Evolutionary conservation across 495 filamentous ascomycete species (phyloP).

Genomic region (Xylaria telfairii): DNA sequence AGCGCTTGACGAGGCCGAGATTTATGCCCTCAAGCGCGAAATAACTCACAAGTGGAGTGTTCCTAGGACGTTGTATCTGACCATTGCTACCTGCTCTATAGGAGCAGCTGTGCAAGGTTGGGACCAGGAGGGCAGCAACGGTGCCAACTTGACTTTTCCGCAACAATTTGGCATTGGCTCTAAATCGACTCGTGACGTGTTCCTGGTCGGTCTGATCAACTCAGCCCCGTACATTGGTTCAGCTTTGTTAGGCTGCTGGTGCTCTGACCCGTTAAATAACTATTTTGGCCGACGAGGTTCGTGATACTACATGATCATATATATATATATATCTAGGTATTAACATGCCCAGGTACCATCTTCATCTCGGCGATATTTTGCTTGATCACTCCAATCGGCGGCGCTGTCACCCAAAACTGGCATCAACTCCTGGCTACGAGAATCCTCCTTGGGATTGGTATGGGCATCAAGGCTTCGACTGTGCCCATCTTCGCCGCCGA

Average conservation of each 20-base stretch:
- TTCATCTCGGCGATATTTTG: slow-evolving; percentile 68
- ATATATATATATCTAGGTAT: slow-evolving; percentile 7
- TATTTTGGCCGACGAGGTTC: slow-evolving; percentile 62
- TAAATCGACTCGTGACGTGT: slow-evolving; percentile 51
- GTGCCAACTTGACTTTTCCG: slow-evolving; percentile 70
- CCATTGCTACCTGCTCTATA: slow-evolving; percentile 72
- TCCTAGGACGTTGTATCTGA: slow-evolving; percentile 69
- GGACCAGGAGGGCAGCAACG: slow-evolving; percentile 79
- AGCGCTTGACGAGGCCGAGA: slow-evolving; percentile 63
- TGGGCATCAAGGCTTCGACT: slow-evolving; percentile 67
- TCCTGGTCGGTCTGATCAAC: slow-evolving; percentile 69
- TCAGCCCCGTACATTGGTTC: slow-evolving; percentile 55
- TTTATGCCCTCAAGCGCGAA: slow-evolving; percentile 61
- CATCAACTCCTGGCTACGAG: slow-evolving; percentile 62
- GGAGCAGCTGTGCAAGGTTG: slow-evolving; percentile 75
- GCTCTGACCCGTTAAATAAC: slow-evolving; percentile 64
- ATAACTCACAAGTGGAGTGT: slow-evolving; percentile 68
- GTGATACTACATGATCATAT: background rate
- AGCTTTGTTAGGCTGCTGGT: slow-evolving; percentile 62
- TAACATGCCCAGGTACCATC: slow-evolving; percentile 50
- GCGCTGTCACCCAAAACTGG: slow-evolving; percentile 63
- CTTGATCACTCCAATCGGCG: slow-evolving; percentile 62
- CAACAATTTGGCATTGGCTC: slow-evolving; percentile 62
- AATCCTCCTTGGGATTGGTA: slow-evolving; percentile 68
- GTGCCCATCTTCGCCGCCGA: slow-evolving; percentile 71